Base-by-base conservation (phyloP, 805 yeast species). In the Candida arabinofermentans region DNA sequence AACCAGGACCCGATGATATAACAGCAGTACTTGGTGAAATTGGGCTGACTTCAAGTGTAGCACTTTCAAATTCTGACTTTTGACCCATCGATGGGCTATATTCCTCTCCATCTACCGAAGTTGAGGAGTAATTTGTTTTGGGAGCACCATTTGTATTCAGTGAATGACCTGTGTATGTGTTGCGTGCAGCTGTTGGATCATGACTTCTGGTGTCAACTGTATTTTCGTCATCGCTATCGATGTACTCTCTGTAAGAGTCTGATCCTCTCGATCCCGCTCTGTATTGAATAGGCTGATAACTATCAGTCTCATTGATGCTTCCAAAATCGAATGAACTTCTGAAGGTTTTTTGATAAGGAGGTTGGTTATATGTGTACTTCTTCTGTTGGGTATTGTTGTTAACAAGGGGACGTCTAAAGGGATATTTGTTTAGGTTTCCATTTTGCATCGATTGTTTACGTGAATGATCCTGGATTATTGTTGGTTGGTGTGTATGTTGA, bases 81-180 rank as follows among this genome's bases (percentile, higher is more conserved):
- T 38, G 45, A 4, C 46, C 36, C 21, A 41, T 45, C 12, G 43
- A 40, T 22, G 53, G 48, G 8, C 50, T 48, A 31, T 35, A 41
- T 30, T 57, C 62, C 12, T 44, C 54, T 19, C 50, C 54, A 41
- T 58, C 65, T 21, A 49, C 47, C 5, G 65, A 57, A 9, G 58
- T 53, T 36, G 50, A 51, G 6, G 64, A 56, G 31, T 60, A 57
- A 10, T 48, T 51, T 6, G 62, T 53, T 46, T 51, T 59, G 14
- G 60, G 57, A n/a, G 53, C 55, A 5, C 55, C 54, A 22, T 46
- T 52, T 10, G 54, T 47, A 21, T 47, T 51, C 3, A 52, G 46
- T 10, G 66, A 61, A 41, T 49, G 53, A 1, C 53, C 50, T 2
- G 63, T 58, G 21, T 44, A 45, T 5, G 51, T 47, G 34, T 56